Evolutionary conservation across 371 early-diverging fungal species (phyloP), one percentile per base, ranked within the genome.

Genomic region (Mortierella sp.): DNA sequence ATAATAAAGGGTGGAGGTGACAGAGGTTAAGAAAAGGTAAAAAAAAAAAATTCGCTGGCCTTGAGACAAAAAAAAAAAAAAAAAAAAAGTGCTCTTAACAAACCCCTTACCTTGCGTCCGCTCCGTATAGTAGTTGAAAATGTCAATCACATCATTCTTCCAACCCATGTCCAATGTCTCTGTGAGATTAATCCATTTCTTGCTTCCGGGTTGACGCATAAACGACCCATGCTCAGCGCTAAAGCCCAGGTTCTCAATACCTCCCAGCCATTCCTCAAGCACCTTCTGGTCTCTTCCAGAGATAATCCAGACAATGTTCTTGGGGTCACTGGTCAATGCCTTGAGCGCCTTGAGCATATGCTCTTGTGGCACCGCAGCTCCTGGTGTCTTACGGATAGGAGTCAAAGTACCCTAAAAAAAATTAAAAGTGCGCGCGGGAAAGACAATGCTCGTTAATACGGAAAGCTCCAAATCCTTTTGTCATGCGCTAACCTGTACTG

Each of bases 261-360:
- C 75, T 12, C 98, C 96, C 50, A 99, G 82, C 91, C 96, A 96
- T 18, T 89, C 82, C 18, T 95, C 93, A 30, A 99, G 76, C 45
- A 92, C 88, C 44, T 86, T 85, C 70, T 94, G 90, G 67, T 97
- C 97, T 45, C 98, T 89, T 1, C 99, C 98, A 44, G 95, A 95
- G 28, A 98, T 95, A 5, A 98, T 87, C 87, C 94, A 97, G n/a
- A 97, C 94, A 44, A 90, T 83, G 84, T 97, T 98, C 11, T 83
- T 75, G 25, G 94, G 93, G 73, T 97, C 94, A 14, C 83, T 81
- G 15, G 91, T 85, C 3, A 98, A 84, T 16, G 70, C 63, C n/a
- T 77, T 57, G 48, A 98, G 79, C 5, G 93, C 88, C 43, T 84
- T 71, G 5, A 94, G 73, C 89, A 91, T 91, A 19, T 87, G 84